Evolutionary conservation across 768 basidiomycete genomes (phyloP).

Genomic region (Tylopilus subfusipes): DNA sequence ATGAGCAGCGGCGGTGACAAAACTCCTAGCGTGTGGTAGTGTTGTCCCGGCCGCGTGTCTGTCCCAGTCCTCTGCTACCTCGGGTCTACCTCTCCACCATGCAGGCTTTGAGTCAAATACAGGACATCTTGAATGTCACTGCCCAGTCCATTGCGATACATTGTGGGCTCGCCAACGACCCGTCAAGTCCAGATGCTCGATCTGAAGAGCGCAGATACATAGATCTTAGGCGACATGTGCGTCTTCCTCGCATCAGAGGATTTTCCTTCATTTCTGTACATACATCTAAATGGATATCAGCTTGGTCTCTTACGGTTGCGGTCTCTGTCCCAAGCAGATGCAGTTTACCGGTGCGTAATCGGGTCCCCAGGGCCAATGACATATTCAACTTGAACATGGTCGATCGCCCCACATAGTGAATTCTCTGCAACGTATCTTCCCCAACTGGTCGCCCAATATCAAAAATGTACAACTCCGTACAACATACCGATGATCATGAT

Average conservation of each 20-base stretch:
- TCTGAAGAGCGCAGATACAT: constrained; percentile 4
- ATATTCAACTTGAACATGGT: too few relatives aligned
- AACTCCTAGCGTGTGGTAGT: too few relatives aligned
- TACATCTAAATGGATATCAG: constrained; percentile 12
- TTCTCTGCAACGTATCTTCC: constrained; percentile 40
- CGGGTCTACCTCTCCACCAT: too few relatives aligned
- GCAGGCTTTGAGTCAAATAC: not conserved
- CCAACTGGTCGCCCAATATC: constrained; percentile 31
- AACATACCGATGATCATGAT: constrained; percentile 30
- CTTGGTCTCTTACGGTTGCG: constrained; percentile 28
- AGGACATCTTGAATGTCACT: constrained; percentile 10
- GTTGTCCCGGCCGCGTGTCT: too few relatives aligned
- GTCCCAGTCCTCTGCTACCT: too few relatives aligned
- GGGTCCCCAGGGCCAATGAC: too few relatives aligned
- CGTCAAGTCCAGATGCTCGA: not conserved
- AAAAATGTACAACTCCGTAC: constrained; percentile 19
- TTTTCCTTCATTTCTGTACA: too few relatives aligned
- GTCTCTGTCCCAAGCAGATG: constrained; percentile 8
- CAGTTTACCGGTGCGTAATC: constrained; percentile 3
- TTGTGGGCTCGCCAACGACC: constrained; percentile 13
- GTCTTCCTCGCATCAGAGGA: not conserved
- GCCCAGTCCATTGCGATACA: constrained; percentile 11
- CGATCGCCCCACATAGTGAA: constrained; percentile 9
- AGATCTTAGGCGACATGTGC: constrained; percentile 12
- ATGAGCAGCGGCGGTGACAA: too few relatives aligned